These are phyloP conservation scores for Babesia ovata DNA, from an alignment of 169 alveolate genomes.

Conservation along the genomic window DNA sequence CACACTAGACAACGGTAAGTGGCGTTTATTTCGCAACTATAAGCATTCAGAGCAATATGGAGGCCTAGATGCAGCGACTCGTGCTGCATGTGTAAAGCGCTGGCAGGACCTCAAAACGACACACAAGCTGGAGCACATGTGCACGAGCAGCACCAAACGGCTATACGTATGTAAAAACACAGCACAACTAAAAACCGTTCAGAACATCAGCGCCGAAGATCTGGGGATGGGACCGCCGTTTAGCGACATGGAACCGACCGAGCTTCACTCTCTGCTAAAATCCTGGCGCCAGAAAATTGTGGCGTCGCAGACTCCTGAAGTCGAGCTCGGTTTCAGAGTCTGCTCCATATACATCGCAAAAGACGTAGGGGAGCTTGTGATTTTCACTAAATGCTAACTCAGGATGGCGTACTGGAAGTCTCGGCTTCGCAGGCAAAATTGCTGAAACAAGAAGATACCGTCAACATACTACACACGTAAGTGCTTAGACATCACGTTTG, in stretches of 20 bases:
- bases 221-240: slow-evolving; percentile 55
- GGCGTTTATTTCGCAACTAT: neutral
- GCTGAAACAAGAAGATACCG: slow-evolving; percentile 37
- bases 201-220: slow-evolving; percentile 58
- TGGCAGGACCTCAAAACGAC: slow-evolving; percentile 32
- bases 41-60: neutral
- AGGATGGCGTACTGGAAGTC: slow-evolving; percentile 31
- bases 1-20: slow-evolving; percentile 30
- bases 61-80: neutral
- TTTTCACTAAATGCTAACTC: neutral
- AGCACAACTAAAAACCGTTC: neutral
- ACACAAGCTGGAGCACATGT: slow-evolving; percentile 4
- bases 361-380: neutral
- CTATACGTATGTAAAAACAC: slow-evolving; percentile 9
- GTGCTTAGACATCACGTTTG: neutral
- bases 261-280: slow-evolving; percentile 44
- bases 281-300: slow-evolving; percentile 67
- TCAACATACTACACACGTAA: slow-evolving; percentile 30
- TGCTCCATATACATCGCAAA: slow-evolving; percentile 42
- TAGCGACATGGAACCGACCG: slow-evolving; percentile 27
- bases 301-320: slow-evolving; percentile 64
- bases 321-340: slow-evolving; percentile 62
- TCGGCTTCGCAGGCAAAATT: slow-evolving; percentile 51
- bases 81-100: slow-evolving; percentile 25
- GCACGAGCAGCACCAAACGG: slow-evolving; percentile 11